A percentile compares a stretch with the other conserved stretches of the same genome.
These are phyloP conservation scores for Alternaria arborescens DNA, from an alignment of 2,329 filamentous ascomycete genomes.

Conservation along the genomic window DNA sequence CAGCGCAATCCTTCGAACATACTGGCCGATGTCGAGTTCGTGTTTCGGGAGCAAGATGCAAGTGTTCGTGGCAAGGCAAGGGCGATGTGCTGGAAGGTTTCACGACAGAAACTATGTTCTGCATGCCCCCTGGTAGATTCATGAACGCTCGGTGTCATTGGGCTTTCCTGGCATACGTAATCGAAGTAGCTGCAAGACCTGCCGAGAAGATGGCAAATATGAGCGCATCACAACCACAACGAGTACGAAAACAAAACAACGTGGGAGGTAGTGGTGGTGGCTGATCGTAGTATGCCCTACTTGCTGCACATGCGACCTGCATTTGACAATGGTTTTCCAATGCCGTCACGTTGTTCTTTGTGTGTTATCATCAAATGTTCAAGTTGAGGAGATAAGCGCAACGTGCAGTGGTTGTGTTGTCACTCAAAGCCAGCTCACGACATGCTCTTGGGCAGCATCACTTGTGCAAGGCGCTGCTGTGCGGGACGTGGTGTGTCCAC, in stretches of 20 bases:
- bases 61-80: conserved; percentile 19
- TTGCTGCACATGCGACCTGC: conserved; percentile 12
- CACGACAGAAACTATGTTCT: conserved; percentile 19
- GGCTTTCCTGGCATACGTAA: conserved; percentile 15
- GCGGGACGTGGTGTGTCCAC: conserved; percentile 25
- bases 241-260: neutral
- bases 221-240: neutral
- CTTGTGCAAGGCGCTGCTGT: conserved; percentile 28
- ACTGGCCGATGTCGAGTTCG: conserved; percentile 38
- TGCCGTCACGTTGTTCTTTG: neutral
- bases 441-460: conserved; percentile 25
- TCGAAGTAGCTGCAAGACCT: conserved; percentile 5
- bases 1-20: conserved; percentile 35
- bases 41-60: conserved; percentile 34
- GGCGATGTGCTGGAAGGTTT: conserved; percentile 21
- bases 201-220: conserved; percentile 9
- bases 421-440: conserved; percentile 15
- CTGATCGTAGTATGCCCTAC: conserved; percentile 19
- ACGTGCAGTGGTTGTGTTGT: conserved; percentile 21
- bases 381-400: conserved; percentile 36
- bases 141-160: conserved; percentile 15
- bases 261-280: conserved; percentile 20
- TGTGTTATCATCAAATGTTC: neutral
- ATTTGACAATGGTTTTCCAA: neutral
- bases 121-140: conserved; percentile 17